Base-by-base conservation (phyloP, 768 basidiomycete species). In the Boletus pseudopeckii region DNA sequence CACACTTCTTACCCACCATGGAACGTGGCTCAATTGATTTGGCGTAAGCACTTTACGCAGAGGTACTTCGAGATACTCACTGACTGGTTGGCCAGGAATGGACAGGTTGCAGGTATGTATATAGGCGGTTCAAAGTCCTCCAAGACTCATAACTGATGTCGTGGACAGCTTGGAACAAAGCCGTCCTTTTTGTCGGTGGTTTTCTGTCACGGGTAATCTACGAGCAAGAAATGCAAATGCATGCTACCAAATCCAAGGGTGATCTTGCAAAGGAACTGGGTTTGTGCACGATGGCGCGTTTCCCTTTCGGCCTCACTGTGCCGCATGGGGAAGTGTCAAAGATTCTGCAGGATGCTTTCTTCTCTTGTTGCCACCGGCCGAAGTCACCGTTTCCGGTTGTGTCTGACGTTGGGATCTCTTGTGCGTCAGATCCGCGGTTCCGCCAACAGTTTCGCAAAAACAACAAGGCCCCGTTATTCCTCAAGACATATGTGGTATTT, bases 1-100 rank as follows among this genome's bases (percentile, higher is more conserved):
- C 88, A 9, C 78, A 94, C 7, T 97, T 97, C 66, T 92, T 98
- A 45, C 91, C 93, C 7, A 98, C 96, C 0, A 92, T 98, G 7
- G 96, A 98, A 70, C 81, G 96, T 60, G 93, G 97, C 69, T 86
- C 88, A 0, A 86, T 96, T 51, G 94, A 92, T 71, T 74, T 95
- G 30, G 85, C 91, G 86, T 91, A 64, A 71, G 85, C 26, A 52
- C 52, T 17, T 37, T 24, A 30, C 36, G 26, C 39, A 44, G 22
- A 26, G 17, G 10, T 45, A 26, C 22, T 18, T 38, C 2, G 13
- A 14, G 6, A 50, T 46, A 43, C 38, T 32, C 3, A 28, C 40
- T 52, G n/a, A 63, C 38, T 24, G 1, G 18, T 18, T 8, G 52
- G 17, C 26, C 46, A 92, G 90, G 64, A 93, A 97, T 68, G 84